These are phyloP conservation scores for Trifolium repens DNA, from an alignment of 306 rosid species.

Conservation along the genomic window DNA sequence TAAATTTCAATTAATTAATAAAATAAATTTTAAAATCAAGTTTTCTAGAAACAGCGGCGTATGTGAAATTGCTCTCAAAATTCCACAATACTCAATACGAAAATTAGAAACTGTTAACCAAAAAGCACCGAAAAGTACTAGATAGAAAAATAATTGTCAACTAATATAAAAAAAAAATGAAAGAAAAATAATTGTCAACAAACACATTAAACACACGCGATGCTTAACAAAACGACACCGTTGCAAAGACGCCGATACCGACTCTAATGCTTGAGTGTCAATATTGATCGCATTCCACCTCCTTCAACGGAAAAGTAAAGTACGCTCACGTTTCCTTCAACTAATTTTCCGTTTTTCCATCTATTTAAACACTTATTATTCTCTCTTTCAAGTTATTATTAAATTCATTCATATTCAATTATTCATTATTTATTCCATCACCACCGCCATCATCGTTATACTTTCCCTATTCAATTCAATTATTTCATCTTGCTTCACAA, in stretches of 20 bases:
- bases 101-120: background rate
- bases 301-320: constrained; percentile 49
- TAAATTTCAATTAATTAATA: no score
- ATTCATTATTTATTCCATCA: background rate
- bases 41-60: background rate
- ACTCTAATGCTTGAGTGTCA: constrained; percentile 31
- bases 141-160: background rate
- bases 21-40: no score
- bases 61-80: background rate
- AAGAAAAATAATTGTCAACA: background rate
- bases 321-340: constrained; percentile 39
- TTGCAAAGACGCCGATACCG: background rate
- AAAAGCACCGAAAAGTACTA: background rate
- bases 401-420: no score
- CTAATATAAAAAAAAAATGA: no score
- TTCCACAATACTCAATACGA: background rate
- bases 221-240: background rate
- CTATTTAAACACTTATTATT: background rate
- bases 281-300: constrained; percentile 40
- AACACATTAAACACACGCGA: background rate
- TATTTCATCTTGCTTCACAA: constrained; percentile 11
- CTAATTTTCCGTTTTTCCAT: background rate
- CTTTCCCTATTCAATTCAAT: constrained; percentile 29
- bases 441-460: background rate
- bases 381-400: background rate